These are phyloP conservation scores for Fusarium graminum DNA, from an alignment of 2,329 filamentous ascomycete species.

Conservation along the genomic window DNA sequence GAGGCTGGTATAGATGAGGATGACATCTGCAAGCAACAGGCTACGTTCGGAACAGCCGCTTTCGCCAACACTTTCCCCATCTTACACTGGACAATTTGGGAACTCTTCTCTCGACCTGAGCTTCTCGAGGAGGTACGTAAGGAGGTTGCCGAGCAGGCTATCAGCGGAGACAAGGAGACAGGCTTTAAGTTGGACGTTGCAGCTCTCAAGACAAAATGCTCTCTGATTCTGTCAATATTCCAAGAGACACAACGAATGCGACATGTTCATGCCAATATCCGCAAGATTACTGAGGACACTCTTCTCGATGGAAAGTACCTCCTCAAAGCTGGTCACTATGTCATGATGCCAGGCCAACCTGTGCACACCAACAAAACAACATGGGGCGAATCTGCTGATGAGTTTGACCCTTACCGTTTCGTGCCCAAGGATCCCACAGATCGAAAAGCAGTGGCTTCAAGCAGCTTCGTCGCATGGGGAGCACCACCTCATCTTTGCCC, in stretches of 20 bases:
- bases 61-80: constrained; percentile 38
- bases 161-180: constrained; percentile 6
- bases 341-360: constrained; percentile 54
- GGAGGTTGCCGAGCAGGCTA: constrained; percentile 11
- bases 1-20: constrained; percentile 35
- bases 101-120: constrained; percentile 30
- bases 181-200: constrained; percentile 30
- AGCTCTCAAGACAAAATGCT: constrained; percentile 34
- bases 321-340: constrained; percentile 53
- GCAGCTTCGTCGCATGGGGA: constrained; percentile 52
- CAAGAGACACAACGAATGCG: constrained; percentile 34
- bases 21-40: constrained; percentile 34
- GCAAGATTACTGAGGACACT: constrained; percentile 52
- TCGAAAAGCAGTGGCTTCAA: constrained; percentile 48
- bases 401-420: constrained; percentile 39
- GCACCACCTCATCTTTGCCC: constrained; percentile 50
- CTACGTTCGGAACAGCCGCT: constrained; percentile 30
- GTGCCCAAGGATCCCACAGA: constrained; percentile 11
- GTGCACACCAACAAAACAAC: constrained; percentile 49
- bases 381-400: constrained; percentile 52
- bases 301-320: constrained; percentile 53
- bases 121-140: constrained; percentile 30
- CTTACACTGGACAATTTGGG: constrained; percentile 36
- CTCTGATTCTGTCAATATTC: constrained; percentile 19
- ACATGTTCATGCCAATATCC: constrained; percentile 36